These are phyloP conservation scores for Gaultheria prostrata DNA, from an alignment of 148 eudicot genomes.

Conservation along the genomic window DNA sequence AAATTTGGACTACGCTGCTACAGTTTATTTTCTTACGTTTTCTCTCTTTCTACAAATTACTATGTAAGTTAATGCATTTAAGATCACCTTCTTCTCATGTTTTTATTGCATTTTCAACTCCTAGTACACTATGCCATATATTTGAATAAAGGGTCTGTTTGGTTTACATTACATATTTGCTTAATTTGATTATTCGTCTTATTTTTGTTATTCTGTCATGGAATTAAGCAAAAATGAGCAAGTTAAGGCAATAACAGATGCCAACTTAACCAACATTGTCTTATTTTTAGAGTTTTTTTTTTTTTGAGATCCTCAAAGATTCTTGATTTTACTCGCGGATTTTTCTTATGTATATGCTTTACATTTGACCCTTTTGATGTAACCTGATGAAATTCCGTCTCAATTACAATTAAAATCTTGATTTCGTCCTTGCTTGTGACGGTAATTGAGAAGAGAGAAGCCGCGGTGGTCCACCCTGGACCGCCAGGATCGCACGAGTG, in stretches of 20 bases:
- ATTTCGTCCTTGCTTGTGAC: not conserved
- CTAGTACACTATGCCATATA: not conserved
- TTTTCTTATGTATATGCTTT: not conserved
- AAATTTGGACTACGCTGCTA: not conserved
- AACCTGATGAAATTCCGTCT: not conserved
- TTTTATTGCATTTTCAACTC: not conserved
- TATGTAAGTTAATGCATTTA: not conserved
- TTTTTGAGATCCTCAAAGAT: too few species aligned
- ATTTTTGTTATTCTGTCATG: not conserved
- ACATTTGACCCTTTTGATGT: not conserved
- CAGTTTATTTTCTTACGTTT: too few species aligned
- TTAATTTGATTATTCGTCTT: not conserved
- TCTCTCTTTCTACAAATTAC: too few species aligned
- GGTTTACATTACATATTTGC: not conserved
- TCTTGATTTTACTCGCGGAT: too few species aligned
- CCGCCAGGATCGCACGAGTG: too few species aligned
- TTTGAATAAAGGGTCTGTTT: not conserved
- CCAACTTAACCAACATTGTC: not conserved
- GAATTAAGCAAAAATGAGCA: not conserved
- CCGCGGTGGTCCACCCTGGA: too few species aligned
- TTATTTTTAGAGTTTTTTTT: not conserved
- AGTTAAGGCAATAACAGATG: not conserved
- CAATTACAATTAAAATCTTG: not conserved
- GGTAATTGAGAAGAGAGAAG: not conserved
- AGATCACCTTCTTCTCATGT: not conserved